Conservation (phyloP, 129 eudicot species). For the Rutidosis leptorrhynchoides region DNA sequence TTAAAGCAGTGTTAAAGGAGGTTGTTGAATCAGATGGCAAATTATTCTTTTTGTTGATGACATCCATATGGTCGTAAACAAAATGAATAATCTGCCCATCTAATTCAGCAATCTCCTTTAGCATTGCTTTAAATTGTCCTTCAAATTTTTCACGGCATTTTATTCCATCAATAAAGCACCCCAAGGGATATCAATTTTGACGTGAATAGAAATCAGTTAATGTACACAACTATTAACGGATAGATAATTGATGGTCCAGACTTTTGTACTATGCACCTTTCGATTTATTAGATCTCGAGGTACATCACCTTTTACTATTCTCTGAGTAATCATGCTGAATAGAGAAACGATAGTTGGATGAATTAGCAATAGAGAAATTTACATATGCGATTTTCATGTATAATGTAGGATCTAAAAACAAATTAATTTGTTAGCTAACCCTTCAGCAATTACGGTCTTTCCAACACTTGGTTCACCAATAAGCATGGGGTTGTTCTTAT, state of each 20-base stretch:
- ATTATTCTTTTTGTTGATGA: constrained; percentile 92
- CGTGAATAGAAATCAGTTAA: constrained; percentile 19
- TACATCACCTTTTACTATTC: constrained; percentile 97
- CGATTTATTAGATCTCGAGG: constrained; percentile 97
- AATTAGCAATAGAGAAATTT: background rate
- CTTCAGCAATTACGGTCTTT: constrained; percentile 96
- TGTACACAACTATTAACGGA: background rate
- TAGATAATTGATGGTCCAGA: background rate
- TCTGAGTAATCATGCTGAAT: constrained; percentile 81
- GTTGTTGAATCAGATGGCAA: constrained; percentile 98
- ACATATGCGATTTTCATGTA: background rate
- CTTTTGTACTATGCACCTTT: constrained; percentile 44
- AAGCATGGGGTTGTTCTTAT: constrained; percentile 93
- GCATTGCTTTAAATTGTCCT: constrained; percentile 93
- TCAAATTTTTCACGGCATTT: constrained; percentile 97
- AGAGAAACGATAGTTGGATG: background rate
- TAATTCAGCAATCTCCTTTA: constrained; percentile 90
- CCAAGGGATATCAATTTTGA: constrained; percentile 91
- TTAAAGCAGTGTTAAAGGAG: constrained; percentile 93
- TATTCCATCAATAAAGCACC: constrained; percentile 97
- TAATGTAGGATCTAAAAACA: constrained; percentile 6
- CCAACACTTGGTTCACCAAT: constrained; percentile 99
- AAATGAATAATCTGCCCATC: constrained; percentile 92
- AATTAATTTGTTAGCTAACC: constrained; percentile 41
- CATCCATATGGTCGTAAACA: constrained; percentile 97